Percentiles rank a stretch among this genome's conserved stretches.
Conservation (phyloP, 352 stramenopile species). For the Globisporangium apiculatum region DNA sequence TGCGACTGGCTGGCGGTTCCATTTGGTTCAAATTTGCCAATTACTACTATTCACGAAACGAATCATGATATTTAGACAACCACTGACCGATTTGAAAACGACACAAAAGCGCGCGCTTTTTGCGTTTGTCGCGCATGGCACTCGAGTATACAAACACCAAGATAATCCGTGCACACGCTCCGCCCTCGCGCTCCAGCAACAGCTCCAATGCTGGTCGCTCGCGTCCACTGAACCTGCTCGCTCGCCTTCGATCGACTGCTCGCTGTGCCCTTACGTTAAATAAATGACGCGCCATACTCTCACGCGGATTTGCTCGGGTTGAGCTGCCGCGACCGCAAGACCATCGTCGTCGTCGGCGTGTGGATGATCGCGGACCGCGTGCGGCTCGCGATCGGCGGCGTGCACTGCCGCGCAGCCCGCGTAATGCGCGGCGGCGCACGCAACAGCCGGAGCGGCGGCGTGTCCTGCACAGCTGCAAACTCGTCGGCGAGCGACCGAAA, state of each 20-base stretch:
- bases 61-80: conserved; percentile 9
- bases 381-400: conserved; percentile 22
- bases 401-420: conserved; percentile 28
- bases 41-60: neutral
- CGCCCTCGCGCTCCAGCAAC: neutral
- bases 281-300: conserved; percentile 15
- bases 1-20: neutral
- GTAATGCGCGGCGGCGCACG: conserved; percentile 44
- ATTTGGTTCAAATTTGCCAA: neutral
- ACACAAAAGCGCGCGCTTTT: neutral
- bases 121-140: neutral
- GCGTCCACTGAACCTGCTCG: neutral
- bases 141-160: conserved; percentile 13
- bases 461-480: conserved; percentile 57
- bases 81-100: conserved; percentile 10
- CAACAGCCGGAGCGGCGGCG: conserved; percentile 30
- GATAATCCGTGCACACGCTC: neutral
- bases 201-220: neutral
- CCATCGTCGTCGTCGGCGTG: conserved; percentile 38
- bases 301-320: conserved; percentile 30
- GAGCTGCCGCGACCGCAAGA: conserved; percentile 50
- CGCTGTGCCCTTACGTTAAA: conserved; percentile 8
- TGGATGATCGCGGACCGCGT: conserved; percentile 29
- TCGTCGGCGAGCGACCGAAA: conserved; percentile 62
- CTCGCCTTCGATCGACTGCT: conserved; percentile 10